Evolutionary conservation across 2,329 filamentous ascomycete species (phyloP).

Genomic region (Penicillium palitans): DNA sequence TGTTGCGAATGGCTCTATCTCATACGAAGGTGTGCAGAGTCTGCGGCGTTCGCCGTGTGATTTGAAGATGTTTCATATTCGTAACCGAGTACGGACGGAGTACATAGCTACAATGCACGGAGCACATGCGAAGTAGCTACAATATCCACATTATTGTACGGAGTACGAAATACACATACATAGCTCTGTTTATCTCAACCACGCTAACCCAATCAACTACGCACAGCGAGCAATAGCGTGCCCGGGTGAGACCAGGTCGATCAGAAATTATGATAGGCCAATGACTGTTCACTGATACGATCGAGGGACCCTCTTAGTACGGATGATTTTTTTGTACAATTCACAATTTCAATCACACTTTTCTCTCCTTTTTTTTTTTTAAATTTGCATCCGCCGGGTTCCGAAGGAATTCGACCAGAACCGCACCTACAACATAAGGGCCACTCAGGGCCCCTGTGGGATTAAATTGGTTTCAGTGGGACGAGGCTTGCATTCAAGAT

Average conservation of each 20-base stretch:
- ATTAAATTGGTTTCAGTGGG: constrained; percentile 4
- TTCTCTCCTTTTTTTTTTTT: neutral
- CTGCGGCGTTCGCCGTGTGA: neutral
- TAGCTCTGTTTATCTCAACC: neutral
- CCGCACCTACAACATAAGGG: neutral
- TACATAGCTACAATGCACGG: neutral
- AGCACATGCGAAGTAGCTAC: neutral
- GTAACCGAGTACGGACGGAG: neutral
- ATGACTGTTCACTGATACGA: constrained; percentile 2
- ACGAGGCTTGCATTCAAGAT: neutral
- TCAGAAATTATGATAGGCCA: constrained; percentile 6
- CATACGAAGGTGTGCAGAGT: neutral
- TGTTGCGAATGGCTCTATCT: neutral
- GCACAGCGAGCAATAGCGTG: neutral
- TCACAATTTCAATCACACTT: neutral
- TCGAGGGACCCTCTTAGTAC: neutral
- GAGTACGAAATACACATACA: neutral
- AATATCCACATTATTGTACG: neutral
- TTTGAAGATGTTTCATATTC: neutral
- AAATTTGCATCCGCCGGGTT: constrained; percentile 1
- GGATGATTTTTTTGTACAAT: neutral
- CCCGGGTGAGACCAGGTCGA: neutral
- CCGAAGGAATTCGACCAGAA: neutral
- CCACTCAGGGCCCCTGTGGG: neutral
- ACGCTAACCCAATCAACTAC: neutral